Evolutionary conservation across 2,329 filamentous ascomycete genomes (phyloP).

Genomic region (Corinectria fuckeliana): DNA sequence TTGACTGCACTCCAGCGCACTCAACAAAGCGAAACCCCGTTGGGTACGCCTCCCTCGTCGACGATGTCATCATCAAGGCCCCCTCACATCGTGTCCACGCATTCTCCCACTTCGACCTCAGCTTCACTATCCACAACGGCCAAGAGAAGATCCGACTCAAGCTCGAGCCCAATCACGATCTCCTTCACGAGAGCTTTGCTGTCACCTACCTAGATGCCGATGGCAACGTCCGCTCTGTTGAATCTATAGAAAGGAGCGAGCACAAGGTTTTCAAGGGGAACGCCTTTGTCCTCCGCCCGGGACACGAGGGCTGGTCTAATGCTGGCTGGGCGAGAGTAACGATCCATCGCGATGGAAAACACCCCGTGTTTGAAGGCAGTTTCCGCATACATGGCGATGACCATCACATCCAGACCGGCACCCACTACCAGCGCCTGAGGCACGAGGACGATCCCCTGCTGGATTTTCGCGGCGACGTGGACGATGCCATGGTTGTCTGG

Average conservation of each 20-base stretch:
- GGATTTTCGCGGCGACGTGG: constrained; percentile 52
- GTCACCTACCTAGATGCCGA: constrained; percentile 76
- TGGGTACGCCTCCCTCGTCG: constrained; percentile 73
- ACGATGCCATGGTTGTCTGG: constrained; percentile 89
- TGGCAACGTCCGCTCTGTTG: constrained; percentile 70
- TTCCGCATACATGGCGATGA: constrained; percentile 83
- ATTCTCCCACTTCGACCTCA: constrained; percentile 82
- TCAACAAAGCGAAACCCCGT: constrained; percentile 80
- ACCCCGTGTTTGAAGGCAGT: constrained; percentile 87
- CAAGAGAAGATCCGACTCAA: constrained; percentile 76
- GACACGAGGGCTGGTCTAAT: constrained; percentile 72
- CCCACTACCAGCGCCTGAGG: constrained; percentile 76
- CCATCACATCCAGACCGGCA: constrained; percentile 83
- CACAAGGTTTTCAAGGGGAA: constrained; percentile 87
- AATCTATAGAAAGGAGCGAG: constrained; percentile 72
- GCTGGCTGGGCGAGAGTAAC: constrained; percentile 88
- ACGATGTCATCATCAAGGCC: constrained; percentile 79
- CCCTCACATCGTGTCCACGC: constrained; percentile 81
- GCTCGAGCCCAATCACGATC: constrained; percentile 90
- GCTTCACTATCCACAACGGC: constrained; percentile 74
- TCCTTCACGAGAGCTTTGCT: constrained; percentile 77
- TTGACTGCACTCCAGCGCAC: constrained; percentile 58
- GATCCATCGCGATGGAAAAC: constrained; percentile 75
- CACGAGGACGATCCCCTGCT: constrained; percentile 74
- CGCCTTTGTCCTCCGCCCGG: constrained; percentile 70